Base-by-base conservation (phyloP, 2,329 filamentous ascomycete genomes). In the Aspergillus sp. region DNA sequence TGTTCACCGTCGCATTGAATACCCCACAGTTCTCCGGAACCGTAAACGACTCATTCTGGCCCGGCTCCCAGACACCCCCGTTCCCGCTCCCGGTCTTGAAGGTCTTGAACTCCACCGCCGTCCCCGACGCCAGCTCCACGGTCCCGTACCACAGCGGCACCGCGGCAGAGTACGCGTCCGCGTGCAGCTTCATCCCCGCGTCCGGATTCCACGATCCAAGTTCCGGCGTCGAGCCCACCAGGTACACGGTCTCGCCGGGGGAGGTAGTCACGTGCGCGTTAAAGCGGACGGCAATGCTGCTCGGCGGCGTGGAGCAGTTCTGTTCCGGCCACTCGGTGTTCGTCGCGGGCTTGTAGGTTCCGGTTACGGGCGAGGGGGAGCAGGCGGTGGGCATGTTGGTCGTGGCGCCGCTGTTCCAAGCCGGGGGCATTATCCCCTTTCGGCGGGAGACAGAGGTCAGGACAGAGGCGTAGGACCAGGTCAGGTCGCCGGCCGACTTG, bases 41-140 rank as follows among this genome's bases (percentile, higher is more conserved):
- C 6, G 51, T 58, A 37, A 53, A 63, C 20, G 28, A 41, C 26
- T 57, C 50, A 40, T 66, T 62, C n/a, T 57, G 53, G 36, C 78
- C 78, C 26, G 58, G 60, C 63, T 84, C 80, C 79, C 79, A 84
- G 4, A 57, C 64, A 8, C 80, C 56, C 1, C 75, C 72, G 45
- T 72, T 67, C 1, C 55, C 46, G 34, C 64, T 63, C 25, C 79
- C 67, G 27, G 71, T 70, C 44, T 83, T 71, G 50, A 74, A 85
- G n/a, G n/a, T n/a, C 63, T 84, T 82, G 55, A 82, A 84, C 60
- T 74, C 49, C 28, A 84, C 60, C 10, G 54, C 58, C 35, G 64
- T 61, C 3, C 77, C 78, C 0, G 73, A 63, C 1, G 63, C 53
- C 13, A 85, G 57, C 2, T 57, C 60, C 22, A 82, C 49, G 0